A percentile compares a stretch with the other conserved stretches of the same genome.
Evolutionary conservation across 208 protist genomes (phyloP).

Genomic region (Trypanosoma scelopori): DNA sequence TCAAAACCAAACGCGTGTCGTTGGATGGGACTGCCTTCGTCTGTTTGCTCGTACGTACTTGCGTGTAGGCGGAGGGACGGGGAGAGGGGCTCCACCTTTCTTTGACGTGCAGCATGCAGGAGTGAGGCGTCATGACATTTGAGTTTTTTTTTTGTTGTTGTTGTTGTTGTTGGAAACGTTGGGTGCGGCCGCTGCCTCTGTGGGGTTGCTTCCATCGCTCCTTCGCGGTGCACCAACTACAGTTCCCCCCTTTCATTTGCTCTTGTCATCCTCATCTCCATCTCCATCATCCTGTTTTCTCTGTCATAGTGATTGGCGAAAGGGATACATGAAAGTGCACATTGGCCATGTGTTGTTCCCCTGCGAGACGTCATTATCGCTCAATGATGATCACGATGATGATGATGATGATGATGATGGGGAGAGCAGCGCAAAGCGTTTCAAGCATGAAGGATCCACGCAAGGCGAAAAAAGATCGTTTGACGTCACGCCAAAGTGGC

Average conservation of each 20-base stretch:
- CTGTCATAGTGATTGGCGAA: conserved; percentile 2
- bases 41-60: too few relatives aligned
- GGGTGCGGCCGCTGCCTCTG: too few relatives aligned
- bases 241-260: too few relatives aligned
- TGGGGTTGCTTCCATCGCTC: too few relatives aligned
- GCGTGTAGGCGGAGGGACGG: too few relatives aligned
- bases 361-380: neutral
- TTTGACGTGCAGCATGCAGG: too few relatives aligned
- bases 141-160: too few relatives aligned
- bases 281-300: conserved; percentile 4
- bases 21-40: too few relatives aligned
- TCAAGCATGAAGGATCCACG: conserved; percentile 11
- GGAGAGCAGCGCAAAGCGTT: conserved; percentile 8
- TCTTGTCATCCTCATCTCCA: too few relatives aligned
- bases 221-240: neutral
- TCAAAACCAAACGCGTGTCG: too few relatives aligned
- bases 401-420: neutral
- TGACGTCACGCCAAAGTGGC: neutral
- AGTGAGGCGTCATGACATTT: neutral
- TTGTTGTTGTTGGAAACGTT: too few relatives aligned
- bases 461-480: neutral
- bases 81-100: too few relatives aligned
- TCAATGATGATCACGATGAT: neutral
- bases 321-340: conserved; percentile 11
- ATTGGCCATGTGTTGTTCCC: conserved; percentile 36